A percentile compares a stretch with the other conserved stretches of the same genome.
These are phyloP conservation scores for Amanita phalloides DNA, from an alignment of 768 basidiomycete species.

Conservation along the genomic window DNA sequence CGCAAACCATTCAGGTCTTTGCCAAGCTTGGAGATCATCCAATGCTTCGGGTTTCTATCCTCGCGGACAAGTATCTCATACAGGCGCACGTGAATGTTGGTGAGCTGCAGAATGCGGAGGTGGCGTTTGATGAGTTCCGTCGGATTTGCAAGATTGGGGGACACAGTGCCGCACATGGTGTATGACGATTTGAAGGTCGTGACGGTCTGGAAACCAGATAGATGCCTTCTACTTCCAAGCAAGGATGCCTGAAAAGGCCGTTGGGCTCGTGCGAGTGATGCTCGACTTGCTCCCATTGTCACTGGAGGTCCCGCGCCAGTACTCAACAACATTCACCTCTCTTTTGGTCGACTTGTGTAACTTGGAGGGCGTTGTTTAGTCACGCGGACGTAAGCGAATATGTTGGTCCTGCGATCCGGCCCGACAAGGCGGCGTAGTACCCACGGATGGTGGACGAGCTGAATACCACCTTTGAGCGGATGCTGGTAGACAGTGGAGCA, in stretches of 20 bases:
- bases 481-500: constrained; percentile 20
- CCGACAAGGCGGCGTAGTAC: constrained; percentile 43
- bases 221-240: constrained; percentile 61
- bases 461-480: constrained; percentile 38
- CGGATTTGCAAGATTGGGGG: constrained; percentile 17
- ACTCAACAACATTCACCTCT: constrained; percentile 49
- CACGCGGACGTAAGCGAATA: no score
- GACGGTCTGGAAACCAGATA: constrained; percentile 61
- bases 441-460: constrained; percentile 39
- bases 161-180: no score
- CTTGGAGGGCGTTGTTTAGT: constrained; percentile 15
- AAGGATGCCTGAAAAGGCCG: constrained; percentile 49
- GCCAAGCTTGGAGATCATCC: constrained; percentile 43
- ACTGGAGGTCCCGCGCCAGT: constrained; percentile 41
- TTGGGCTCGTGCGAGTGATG: constrained; percentile 64
- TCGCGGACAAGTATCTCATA: constrained; percentile 46
- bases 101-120: constrained; percentile 36
- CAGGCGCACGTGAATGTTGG: constrained; percentile 42
- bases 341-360: constrained; percentile 59
- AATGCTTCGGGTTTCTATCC: constrained; percentile 20
- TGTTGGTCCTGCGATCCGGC: constrained; percentile 29
- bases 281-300: constrained; percentile 33
- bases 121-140: constrained; percentile 54
- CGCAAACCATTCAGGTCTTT: constrained; percentile 56
- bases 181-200: not conserved